These are phyloP conservation scores for Cerrena zonata DNA, from an alignment of 1,284 basidiomycete species.

Conservation along the genomic window DNA sequence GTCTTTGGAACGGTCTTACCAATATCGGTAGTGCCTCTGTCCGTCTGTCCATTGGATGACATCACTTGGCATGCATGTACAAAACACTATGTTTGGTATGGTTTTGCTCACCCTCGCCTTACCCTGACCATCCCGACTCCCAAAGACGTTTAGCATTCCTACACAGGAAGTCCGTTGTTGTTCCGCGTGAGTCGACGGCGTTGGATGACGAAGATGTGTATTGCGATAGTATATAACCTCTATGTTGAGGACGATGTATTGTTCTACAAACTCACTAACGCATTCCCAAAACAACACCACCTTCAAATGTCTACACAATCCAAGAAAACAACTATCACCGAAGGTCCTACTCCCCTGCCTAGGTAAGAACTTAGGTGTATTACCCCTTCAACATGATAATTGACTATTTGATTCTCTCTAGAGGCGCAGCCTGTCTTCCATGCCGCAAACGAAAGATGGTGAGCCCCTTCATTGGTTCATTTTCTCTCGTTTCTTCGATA, in stretches of 20 bases:
- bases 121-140: neutral
- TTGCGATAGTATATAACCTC: neutral
- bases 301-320: neutral
- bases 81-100: too few relatives aligned
- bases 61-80: too few relatives aligned
- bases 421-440: slow-evolving; percentile 16
- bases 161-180: neutral
- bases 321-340: neutral
- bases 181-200: neutral
- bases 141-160: neutral
- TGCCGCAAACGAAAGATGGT: slow-evolving; percentile 19
- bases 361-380: neutral
- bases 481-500: neutral
- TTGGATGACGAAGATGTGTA: neutral
- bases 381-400: too few relatives aligned
- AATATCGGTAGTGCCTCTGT: too few relatives aligned
- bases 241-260: neutral
- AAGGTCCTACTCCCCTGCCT: slow-evolving; percentile 6
- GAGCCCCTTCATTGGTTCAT: neutral
- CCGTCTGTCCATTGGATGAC: too few relatives aligned
- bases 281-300: neutral
- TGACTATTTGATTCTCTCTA: too few relatives aligned
- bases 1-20: too few relatives aligned
- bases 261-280: neutral
- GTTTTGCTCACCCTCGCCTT: neutral